Evolutionary conservation across 75 land plant genomes (phyloP), one percentile per base, ranked within the genome.

Genomic region (Picea glauca): DNA sequence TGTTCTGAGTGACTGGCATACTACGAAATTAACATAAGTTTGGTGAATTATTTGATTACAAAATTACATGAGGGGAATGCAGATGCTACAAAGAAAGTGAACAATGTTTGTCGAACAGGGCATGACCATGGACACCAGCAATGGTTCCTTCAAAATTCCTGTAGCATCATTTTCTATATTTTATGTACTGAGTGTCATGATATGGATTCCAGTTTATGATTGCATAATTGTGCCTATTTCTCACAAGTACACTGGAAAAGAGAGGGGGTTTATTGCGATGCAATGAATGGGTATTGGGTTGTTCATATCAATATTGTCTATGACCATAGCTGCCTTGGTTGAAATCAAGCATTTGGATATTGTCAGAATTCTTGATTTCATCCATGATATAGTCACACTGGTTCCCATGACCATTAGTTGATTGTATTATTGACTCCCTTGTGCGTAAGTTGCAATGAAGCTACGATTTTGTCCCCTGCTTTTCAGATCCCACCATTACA

Each of bases 161-260:
- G 86, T 93, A 13, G 94, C 94, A 60, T 90, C 89, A 56, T 77
- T 92, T 21, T 83, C 94, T 3, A 66, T 91, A 31, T 92, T 92
- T 79, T 92, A 93, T 46, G 68, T 84, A 7, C 32, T 89, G 4
- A 93, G 94, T 81, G 96, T 96, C 58, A 89, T 90, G 8, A 18
- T 96, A 70, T 93, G 90, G 92, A 89, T 96, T 33, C 96, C 91
- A 3, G 59, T 96, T 32, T 96, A 96, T 78, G 97, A 96, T 60
- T 78, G 83, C 4, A 1, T 91, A 50, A 72, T 96, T 64, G 94
- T 96, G 35, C 94, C 92, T 15, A 58, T 92, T 4, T 91, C 86
- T 58, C 72, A 89, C 32, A 86, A 81, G 13, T 83, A 85, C 68
- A 94, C 94, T 20, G 84, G 90, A 17, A 82, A 92, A 33, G 95